Percentiles rank a stretch among this genome's conserved stretches.
Evolutionary conservation across 352 stramenopile species (phyloP).

Genomic region (Phytophthora sp.): DNA sequence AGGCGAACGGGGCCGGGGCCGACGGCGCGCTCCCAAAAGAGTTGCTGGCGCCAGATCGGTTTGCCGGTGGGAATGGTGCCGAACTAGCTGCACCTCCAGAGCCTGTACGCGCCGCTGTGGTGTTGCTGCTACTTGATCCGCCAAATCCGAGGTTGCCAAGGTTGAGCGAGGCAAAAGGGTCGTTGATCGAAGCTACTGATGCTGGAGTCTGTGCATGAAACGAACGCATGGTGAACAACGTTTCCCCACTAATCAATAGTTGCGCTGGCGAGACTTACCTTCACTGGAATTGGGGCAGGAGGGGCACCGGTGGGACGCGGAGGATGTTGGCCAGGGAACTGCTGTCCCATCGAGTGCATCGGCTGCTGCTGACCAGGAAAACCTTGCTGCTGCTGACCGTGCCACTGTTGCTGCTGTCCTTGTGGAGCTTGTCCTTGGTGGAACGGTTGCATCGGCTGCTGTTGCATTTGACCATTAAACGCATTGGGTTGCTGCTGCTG

Average conservation of each 20-base stretch:
- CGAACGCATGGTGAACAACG: slow-evolving; percentile 2
- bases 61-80: slow-evolving; percentile 23
- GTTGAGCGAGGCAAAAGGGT: slow-evolving; percentile 78
- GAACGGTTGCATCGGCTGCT: slow-evolving; percentile 45
- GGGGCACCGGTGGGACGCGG: slow-evolving; percentile 20
- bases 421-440: slow-evolving; percentile 39
- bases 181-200: slow-evolving; percentile 54
- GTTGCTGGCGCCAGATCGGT: slow-evolving; percentile 16
- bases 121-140: slow-evolving; percentile 22
- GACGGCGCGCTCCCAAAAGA: slow-evolving; percentile 28
- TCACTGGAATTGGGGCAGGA: slow-evolving; percentile 35
- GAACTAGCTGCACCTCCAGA: slow-evolving; percentile 30
- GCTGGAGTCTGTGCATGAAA: slow-evolving; percentile 21
- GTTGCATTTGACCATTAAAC: slow-evolving; percentile 35
- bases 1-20: slow-evolving; percentile 39
- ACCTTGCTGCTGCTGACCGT: slow-evolving; percentile 34
- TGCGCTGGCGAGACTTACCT: slow-evolving; percentile 29
- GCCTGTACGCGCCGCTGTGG: slow-evolving; percentile 19
- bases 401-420: slow-evolving; percentile 52
- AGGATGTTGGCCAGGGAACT: slow-evolving; percentile 39
- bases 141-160: slow-evolving; percentile 60
- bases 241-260: neutral
- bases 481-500: slow-evolving; percentile 32
- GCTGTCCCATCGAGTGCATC: slow-evolving; percentile 32
- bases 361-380: slow-evolving; percentile 36